These are phyloP conservation scores for Posidonia oceanica DNA, from an alignment of 116 monocot species.

Conservation along the genomic window DNA sequence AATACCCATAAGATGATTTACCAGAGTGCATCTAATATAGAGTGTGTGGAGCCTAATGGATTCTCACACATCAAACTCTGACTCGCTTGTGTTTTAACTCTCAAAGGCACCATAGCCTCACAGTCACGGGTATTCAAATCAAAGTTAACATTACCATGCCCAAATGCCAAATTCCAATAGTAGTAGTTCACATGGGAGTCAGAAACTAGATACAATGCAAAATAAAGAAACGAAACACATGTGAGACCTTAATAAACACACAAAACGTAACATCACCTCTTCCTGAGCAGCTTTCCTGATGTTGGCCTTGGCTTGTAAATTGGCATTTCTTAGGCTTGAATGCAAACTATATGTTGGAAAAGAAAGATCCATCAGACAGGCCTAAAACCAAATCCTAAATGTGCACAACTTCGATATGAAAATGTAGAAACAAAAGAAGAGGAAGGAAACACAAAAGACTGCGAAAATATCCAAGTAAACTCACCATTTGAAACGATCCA, in stretches of 20 bases:
- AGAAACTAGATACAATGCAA: background rate
- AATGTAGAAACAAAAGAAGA: background rate
- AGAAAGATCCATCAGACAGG: background rate
- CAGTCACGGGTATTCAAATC: too few relatives aligned
- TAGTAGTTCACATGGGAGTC: background rate
- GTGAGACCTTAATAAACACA: background rate
- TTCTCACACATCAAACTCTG: too few relatives aligned
- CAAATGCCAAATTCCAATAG: background rate
- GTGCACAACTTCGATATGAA: background rate
- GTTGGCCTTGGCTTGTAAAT: conserved; percentile 79
- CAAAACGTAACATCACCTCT: conserved; percentile 29
- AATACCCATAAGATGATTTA: too few relatives aligned
- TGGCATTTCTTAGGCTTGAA: conserved; percentile 60
- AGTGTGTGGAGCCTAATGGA: too few relatives aligned
- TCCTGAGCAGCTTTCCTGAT: conserved; percentile 70
- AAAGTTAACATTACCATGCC: too few relatives aligned
- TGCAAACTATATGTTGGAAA: conserved; percentile 33
- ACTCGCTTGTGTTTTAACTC: too few relatives aligned
- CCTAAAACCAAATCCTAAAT: background rate
- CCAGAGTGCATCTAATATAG: too few relatives aligned
- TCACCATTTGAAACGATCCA: background rate
- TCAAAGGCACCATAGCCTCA: too few relatives aligned
- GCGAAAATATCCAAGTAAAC: background rate
- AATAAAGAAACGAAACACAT: background rate
- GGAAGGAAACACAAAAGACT: too few relatives aligned